Evolutionary conservation across 345 rosid genomes (phyloP).

Genomic region (Acer campestre): DNA sequence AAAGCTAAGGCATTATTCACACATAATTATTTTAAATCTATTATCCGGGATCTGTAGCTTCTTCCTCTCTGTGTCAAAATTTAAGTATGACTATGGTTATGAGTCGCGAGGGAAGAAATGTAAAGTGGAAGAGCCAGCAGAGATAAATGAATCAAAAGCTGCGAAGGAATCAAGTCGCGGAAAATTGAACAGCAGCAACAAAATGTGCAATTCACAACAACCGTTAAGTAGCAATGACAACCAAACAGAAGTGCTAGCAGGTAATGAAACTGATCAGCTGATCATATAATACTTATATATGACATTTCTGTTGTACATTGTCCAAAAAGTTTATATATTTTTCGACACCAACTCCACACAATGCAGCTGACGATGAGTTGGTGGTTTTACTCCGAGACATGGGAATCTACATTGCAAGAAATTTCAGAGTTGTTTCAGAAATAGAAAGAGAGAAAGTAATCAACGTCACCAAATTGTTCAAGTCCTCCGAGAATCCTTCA

Average conservation of each 20-base stretch:
- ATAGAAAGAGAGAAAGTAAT: conserved; percentile 31
- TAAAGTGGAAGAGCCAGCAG: conserved; percentile 14
- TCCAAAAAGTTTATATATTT: too few relatives aligned
- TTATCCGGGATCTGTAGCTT: background rate
- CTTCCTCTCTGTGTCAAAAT: background rate
- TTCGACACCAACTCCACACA: background rate
- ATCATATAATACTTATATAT: background rate
- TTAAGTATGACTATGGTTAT: too few relatives aligned
- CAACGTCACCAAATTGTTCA: conserved; percentile 28
- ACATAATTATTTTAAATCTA: too few relatives aligned
- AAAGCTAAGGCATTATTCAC: too few relatives aligned
- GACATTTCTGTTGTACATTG: background rate
- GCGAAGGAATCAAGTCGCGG: too few relatives aligned
- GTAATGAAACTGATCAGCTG: background rate
- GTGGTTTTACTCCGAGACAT: background rate
- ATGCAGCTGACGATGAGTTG: background rate
- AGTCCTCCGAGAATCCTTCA: conserved; percentile 43
- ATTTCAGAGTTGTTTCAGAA: background rate
- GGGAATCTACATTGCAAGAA: background rate
- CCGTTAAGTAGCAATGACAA: too few relatives aligned
- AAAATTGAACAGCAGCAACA: too few relatives aligned
- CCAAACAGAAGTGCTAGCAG: background rate
- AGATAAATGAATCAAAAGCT: background rate
- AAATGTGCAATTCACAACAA: too few relatives aligned
- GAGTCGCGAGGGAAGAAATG: conserved; percentile 12